A percentile compares a stretch with the other conserved stretches of the same genome.
Conservation (phyloP, 306 rosid genomes). For the Elaeagnus macrophylla region DNA sequence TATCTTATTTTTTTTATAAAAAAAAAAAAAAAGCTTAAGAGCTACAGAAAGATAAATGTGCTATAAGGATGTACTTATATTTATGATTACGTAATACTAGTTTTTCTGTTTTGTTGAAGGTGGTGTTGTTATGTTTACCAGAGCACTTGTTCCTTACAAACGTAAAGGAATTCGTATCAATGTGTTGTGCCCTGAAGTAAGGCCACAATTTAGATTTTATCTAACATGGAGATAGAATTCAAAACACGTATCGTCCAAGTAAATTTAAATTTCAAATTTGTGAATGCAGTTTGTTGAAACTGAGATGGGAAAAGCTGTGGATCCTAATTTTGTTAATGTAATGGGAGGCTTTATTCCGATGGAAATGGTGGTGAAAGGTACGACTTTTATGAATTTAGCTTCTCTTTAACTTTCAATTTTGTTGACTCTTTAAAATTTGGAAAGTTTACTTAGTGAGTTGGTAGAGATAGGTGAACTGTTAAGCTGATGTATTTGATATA, state of each 20-base stretch:
- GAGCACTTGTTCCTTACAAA: constrained; percentile 58
- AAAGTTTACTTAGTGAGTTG: background rate
- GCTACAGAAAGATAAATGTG: too few species aligned
- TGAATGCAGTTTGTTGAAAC: constrained; percentile 78
- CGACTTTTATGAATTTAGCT: constrained; percentile 4
- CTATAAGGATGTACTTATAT: background rate
- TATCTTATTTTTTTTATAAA: too few species aligned
- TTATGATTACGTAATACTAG: background rate
- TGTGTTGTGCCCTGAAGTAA: constrained; percentile 95
- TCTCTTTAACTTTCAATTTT: constrained; percentile 6
- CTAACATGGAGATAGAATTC: background rate
- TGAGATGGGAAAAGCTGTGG: constrained; percentile 36
- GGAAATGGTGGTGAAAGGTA: constrained; percentile 89
- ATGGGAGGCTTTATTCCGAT: constrained; percentile 75
- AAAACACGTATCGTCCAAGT: constrained; percentile 5
- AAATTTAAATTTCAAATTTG: constrained; percentile 6
- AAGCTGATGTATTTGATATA: background rate
- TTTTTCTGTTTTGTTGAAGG: constrained; percentile 28
- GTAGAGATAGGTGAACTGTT: background rate
- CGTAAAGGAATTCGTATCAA: constrained; percentile 79
- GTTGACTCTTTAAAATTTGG: background rate
- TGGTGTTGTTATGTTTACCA: constrained; percentile 82
- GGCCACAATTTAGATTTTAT: constrained; percentile 5
- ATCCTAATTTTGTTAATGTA: constrained; percentile 19
- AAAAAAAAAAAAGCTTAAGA: too few species aligned